Conservation (phyloP, 345 rosid genomes). For the Turnera subulata region DNA sequence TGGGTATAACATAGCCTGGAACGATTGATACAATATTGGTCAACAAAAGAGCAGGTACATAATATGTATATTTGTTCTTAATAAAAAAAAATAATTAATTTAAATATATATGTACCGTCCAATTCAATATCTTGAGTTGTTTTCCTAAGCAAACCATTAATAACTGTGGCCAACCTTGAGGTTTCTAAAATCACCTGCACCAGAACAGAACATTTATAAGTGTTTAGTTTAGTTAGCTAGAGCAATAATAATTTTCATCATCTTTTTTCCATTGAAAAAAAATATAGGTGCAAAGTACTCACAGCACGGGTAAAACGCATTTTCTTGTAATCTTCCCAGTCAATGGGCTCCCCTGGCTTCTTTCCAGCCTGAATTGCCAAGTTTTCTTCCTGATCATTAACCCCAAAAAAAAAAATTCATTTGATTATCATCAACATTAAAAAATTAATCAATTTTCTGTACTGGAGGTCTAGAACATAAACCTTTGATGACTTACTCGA, state of each 20-base stretch:
- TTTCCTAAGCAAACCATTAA: slow-evolving; percentile 79
- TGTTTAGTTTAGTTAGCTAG: too few species aligned
- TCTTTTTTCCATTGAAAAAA: too few species aligned
- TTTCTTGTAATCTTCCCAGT: slow-evolving; percentile 47
- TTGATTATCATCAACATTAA: too few species aligned
- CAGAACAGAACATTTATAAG: neutral
- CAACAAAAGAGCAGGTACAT: too few species aligned
- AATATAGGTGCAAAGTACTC: slow-evolving; percentile 11
- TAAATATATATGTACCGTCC: slow-evolving; percentile 36
- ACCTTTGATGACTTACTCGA: too few species aligned
- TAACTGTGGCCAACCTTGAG: slow-evolving; percentile 74
- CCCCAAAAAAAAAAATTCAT: too few species aligned
- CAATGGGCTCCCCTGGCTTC: slow-evolving; percentile 40
- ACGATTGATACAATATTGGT: neutral
- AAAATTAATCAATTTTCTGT: too few species aligned
- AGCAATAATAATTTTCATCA: too few species aligned
- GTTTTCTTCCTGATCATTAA: slow-evolving; percentile 60
- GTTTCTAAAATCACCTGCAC: slow-evolving; percentile 72
- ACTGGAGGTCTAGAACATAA: too few species aligned
- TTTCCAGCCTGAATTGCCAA: slow-evolving; percentile 36
- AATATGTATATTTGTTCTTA: too few species aligned
- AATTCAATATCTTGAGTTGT: slow-evolving; percentile 72
- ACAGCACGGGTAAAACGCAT: slow-evolving; percentile 65
- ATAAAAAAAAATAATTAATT: neutral
- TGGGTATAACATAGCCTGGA: slow-evolving; percentile 75